Percentiles rank a stretch among this genome's conserved stretches.
These are phyloP conservation scores for Lecanoromycetidae sp. DNA, from an alignment of 2,329 filamentous ascomycete species.

Conservation along the genomic window DNA sequence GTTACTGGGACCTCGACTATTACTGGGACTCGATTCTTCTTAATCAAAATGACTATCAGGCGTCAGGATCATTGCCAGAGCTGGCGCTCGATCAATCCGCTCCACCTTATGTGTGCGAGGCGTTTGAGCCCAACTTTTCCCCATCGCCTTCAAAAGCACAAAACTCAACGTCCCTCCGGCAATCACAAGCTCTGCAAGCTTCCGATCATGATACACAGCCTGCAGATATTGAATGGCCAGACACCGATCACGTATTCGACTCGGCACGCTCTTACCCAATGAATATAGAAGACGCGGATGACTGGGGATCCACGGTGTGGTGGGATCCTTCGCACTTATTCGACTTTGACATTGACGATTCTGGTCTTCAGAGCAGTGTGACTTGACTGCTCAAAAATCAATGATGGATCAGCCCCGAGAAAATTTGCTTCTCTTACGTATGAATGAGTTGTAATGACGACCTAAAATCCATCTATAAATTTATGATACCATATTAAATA, in stretches of 20 bases:
- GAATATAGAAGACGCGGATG: neutral
- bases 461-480: neutral
- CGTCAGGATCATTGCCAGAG: neutral
- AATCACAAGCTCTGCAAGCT: neutral
- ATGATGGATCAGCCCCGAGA: neutral
- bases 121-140: neutral
- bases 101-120: neutral
- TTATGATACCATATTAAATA: neutral
- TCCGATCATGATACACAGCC: neutral
- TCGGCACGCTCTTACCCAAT: too few relatives aligned
- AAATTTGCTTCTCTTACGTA: neutral
- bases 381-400: neutral
- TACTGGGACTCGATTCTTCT: neutral
- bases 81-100: neutral
- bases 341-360: neutral
- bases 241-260: too few relatives aligned
- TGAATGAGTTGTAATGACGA: neutral
- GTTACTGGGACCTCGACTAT: neutral
- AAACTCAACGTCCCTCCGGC: neutral
- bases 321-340: neutral
- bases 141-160: neutral
- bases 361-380: neutral
- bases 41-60: neutral
- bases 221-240: neutral
- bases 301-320: neutral